These are phyloP conservation scores for Chrysopogon serrulatus DNA, from an alignment of 176 grass and related monocot species.

Conservation along the genomic window DNA sequence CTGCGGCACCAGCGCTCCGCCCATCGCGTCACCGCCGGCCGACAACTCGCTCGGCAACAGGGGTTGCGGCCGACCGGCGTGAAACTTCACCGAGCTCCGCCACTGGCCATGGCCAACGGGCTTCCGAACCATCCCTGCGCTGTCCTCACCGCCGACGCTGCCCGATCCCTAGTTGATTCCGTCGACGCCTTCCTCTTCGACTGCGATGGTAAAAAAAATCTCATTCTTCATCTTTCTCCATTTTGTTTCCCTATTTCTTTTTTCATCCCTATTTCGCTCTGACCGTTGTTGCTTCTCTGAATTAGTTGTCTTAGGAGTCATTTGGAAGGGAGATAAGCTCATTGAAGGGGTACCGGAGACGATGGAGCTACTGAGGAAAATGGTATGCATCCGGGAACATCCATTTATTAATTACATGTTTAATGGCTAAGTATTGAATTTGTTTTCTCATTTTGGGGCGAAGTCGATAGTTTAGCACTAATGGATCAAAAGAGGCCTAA, in stretches of 20 bases:
- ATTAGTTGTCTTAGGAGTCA: conserved; percentile 59
- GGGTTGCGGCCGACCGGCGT: background rate
- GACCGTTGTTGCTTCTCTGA: background rate
- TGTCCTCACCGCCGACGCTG: conserved; percentile 46
- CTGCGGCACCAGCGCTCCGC: too few species aligned
- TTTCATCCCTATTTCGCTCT: background rate
- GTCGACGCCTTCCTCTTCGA: conserved; percentile 93
- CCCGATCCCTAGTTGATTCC: conserved; percentile 65
- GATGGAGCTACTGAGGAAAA: conserved; percentile 55
- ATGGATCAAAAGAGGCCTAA: background rate
- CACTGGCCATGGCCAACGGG: conserved; percentile 16
- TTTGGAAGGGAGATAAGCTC: conserved; percentile 92
- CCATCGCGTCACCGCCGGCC: too few species aligned
- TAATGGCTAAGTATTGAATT: background rate
- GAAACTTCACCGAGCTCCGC: background rate
- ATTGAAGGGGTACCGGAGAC: conserved; percentile 75
- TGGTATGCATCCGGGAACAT: conserved; percentile 35
- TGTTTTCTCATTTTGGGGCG: background rate
- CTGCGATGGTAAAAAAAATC: conserved; percentile 80
- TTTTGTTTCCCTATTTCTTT: background rate
- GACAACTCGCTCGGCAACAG: too few species aligned
- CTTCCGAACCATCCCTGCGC: background rate
- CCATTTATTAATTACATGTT: background rate
- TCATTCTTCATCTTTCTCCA: background rate
- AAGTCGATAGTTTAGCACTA: background rate